These are phyloP conservation scores for Beauveria varroae DNA, from an alignment of 2,329 filamentous ascomycete species.

Conservation along the genomic window DNA sequence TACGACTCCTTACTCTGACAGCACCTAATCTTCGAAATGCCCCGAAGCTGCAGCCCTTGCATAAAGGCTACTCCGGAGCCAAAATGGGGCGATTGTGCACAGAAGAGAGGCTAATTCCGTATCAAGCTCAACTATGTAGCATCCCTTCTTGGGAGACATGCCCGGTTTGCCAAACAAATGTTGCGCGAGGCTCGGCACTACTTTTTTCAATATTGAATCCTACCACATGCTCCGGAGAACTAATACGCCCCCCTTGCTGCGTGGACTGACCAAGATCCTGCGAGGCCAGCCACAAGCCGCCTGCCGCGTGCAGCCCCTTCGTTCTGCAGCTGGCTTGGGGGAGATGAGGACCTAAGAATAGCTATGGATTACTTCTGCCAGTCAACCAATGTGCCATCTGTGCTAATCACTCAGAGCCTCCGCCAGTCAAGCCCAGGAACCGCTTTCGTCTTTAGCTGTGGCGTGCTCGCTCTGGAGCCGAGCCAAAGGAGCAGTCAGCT, in stretches of 20 bases:
- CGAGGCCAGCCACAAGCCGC: neutral
- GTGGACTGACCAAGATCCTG: neutral
- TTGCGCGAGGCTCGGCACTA: neutral
- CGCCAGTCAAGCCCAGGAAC: neutral
- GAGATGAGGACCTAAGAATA: too few relatives aligned
- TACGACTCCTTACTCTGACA: neutral
- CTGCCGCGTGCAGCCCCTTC: neutral
- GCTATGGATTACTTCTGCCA: neutral
- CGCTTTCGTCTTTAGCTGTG: neutral
- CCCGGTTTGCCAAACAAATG: neutral
- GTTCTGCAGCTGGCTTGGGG: neutral
- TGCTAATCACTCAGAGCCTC: neutral
- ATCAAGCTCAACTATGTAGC: neutral
- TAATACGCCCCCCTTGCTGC: neutral
- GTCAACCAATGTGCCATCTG: neutral
- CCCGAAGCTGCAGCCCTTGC: neutral
- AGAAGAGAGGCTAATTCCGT: neutral
- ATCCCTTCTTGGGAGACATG: neutral
- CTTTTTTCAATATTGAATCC: neutral
- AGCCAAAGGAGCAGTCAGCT: neutral
- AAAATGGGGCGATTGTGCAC: neutral
- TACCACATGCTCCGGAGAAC: neutral
- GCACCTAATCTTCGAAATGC: neutral
- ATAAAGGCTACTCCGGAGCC: neutral
- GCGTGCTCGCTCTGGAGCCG: neutral